Percentiles rank a stretch among this genome's conserved stretches.
Evolutionary conservation across 192 early-diverging fungal species (phyloP).

Genomic region (Coemansia sp.): DNA sequence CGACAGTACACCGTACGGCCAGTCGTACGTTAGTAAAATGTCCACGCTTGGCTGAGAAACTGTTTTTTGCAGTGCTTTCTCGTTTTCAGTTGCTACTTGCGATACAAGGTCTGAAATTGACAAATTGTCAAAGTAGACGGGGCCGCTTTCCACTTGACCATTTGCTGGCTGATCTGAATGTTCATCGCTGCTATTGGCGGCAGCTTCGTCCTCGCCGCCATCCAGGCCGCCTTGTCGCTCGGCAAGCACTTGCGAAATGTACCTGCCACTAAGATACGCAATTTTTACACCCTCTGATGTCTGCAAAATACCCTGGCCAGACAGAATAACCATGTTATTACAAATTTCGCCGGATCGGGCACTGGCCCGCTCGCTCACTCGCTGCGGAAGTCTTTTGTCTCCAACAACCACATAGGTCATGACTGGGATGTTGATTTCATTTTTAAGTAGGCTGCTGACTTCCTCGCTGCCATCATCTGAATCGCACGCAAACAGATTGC

Average conservation of each 20-base stretch:
- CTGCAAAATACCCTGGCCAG: constrained; percentile 52
- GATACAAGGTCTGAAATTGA: constrained; percentile 24
- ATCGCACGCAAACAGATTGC: constrained; percentile 72
- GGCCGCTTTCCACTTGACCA: background rate
- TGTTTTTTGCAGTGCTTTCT: constrained; percentile 34
- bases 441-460: constrained; percentile 56
- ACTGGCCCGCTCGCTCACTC: constrained; percentile 55
- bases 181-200: background rate
- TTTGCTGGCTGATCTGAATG: background rate
- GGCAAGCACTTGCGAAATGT: constrained; percentile 9
- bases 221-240: background rate
- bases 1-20: constrained; percentile 61
- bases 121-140: constrained; percentile 21
- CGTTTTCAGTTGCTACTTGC: constrained; percentile 37
- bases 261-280: constrained; percentile 46
- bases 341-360: constrained; percentile 70
- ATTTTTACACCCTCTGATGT: constrained; percentile 53
- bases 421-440: constrained; percentile 64
- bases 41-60: constrained; percentile 58
- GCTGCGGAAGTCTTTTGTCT: constrained; percentile 59
- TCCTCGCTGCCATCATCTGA: constrained; percentile 48
- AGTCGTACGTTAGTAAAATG: constrained; percentile 82
- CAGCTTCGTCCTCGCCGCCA: background rate
- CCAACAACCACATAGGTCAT: constrained; percentile 77
- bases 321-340: constrained; percentile 71